A percentile compares a stretch with the other conserved stretches of the same genome.
These are phyloP conservation scores for Coffea eugenioides DNA, from an alignment of 257 asterid genomes.

Conservation along the genomic window DNA sequence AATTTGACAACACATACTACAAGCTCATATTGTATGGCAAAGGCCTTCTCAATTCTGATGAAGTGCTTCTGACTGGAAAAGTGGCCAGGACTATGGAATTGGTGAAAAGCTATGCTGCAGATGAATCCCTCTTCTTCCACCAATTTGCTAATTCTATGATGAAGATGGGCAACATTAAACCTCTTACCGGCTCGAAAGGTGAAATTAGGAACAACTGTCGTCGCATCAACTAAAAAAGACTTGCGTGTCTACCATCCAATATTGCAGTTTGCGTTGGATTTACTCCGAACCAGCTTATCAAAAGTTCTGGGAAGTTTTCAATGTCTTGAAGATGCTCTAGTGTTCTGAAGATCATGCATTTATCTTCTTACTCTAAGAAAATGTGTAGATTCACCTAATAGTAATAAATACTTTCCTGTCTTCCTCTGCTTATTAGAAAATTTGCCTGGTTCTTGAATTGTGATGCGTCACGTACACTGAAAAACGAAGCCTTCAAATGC, in stretches of 20 bases:
- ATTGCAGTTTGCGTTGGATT: background rate
- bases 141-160: conserved; percentile 71
- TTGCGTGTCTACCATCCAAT: background rate
- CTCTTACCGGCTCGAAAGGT: conserved; percentile 50
- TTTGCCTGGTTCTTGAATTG: too few relatives aligned
- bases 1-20: conserved; percentile 73
- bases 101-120: conserved; percentile 58
- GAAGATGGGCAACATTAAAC: conserved; percentile 65
- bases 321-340: too few relatives aligned
- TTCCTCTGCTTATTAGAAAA: too few relatives aligned
- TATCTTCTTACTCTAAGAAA: too few relatives aligned
- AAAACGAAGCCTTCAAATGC: too few relatives aligned
- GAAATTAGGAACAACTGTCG: conserved; percentile 73
- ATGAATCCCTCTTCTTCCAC: conserved; percentile 53
- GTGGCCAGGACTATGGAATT: conserved; percentile 33
- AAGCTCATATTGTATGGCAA: conserved; percentile 55
- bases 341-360: too few relatives aligned
- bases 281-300: background rate
- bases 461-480: too few relatives aligned
- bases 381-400: too few relatives aligned
- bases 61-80: conserved; percentile 59
- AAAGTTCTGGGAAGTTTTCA: background rate
- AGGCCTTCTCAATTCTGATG: conserved; percentile 71
- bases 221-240: conserved; percentile 38
- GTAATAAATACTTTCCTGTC: too few relatives aligned